Evolutionary conservation across 768 basidiomycete species (phyloP).

Genomic region (Mrakia blollopis): DNA sequence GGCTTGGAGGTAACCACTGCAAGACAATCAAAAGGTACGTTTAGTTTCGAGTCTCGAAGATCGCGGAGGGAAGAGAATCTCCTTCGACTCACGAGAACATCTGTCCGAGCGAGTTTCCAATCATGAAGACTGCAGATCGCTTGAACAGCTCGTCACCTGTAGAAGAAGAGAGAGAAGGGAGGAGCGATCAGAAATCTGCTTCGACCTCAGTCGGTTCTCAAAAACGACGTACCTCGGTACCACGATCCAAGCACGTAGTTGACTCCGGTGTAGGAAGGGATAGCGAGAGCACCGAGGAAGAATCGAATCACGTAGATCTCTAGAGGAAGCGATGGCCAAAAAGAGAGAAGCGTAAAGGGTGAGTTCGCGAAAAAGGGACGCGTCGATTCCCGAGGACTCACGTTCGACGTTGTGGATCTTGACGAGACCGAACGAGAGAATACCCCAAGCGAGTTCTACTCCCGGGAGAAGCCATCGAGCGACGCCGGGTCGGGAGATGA

Average conservation of each 20-base stretch:
- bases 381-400: not conserved
- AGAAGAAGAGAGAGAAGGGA: too few species aligned
- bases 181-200: too few species aligned
- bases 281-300: constrained; percentile 27
- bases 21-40: not conserved
- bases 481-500: constrained; percentile 14
- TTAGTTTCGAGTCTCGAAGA: not conserved
- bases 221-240: constrained; percentile 2
- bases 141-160: constrained; percentile 26
- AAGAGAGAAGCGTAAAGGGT: not conserved
- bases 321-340: not conserved
- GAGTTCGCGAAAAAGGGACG: not conserved
- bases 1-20: not conserved
- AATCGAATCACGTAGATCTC: constrained; percentile 3
- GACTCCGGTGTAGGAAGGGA: constrained; percentile 29
- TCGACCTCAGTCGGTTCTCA: too few species aligned
- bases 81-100: constrained; percentile 15
- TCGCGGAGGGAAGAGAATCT: not conserved
- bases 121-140: constrained; percentile 28
- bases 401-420: constrained; percentile 4
- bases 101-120: constrained; percentile 28
- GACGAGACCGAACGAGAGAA: constrained; percentile 14
- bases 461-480: constrained; percentile 27
- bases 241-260: constrained; percentile 25
- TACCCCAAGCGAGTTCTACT: constrained; percentile 26